Evolutionary conservation across 2,329 filamentous ascomycete genomes (phyloP).

Genomic region (Cladosporium sp.): DNA sequence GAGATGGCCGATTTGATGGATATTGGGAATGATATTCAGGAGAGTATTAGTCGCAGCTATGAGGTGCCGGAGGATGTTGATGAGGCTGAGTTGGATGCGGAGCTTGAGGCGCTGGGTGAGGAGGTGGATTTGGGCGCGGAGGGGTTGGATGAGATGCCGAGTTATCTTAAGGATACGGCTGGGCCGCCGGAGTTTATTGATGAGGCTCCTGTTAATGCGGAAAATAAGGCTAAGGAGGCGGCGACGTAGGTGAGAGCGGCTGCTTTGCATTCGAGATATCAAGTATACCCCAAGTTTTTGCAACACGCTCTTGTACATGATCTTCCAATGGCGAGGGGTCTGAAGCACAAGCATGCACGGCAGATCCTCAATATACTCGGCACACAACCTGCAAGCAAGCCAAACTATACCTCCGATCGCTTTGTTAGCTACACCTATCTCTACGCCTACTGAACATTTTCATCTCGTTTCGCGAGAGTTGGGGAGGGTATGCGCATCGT

Average conservation of each 20-base stretch:
- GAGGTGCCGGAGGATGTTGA: conserved; percentile 96
- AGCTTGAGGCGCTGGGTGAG: conserved; percentile 88
- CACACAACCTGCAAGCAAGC: too few species aligned
- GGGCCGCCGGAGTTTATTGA: conserved; percentile 83
- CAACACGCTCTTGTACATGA: too few species aligned
- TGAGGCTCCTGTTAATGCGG: conserved; percentile 59
- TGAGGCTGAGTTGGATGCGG: conserved; percentile 91
- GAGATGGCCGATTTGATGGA: conserved; percentile 99
- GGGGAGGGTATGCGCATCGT: too few species aligned
- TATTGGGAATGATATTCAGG: conserved; percentile 96
- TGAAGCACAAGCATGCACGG: too few species aligned
- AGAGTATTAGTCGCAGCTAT: conserved; percentile 84
- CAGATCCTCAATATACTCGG: too few species aligned
- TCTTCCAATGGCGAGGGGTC: too few species aligned
- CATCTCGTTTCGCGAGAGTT: too few species aligned
- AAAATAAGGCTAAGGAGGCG: conserved; percentile 27
- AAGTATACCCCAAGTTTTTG: not conserved
- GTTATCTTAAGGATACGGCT: conserved; percentile 75
- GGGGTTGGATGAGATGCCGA: conserved; percentile 58
- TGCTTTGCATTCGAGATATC: not conserved
- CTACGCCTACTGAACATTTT: too few species aligned
- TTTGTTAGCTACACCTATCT: too few species aligned
- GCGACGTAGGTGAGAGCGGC: conserved; percentile 20
- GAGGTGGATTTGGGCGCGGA: conserved; percentile 84
- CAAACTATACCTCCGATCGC: too few species aligned